phyloP scores from a whole-genome alignment of 140 eudicot species.

The Ambrosia hybrid region DNA sequence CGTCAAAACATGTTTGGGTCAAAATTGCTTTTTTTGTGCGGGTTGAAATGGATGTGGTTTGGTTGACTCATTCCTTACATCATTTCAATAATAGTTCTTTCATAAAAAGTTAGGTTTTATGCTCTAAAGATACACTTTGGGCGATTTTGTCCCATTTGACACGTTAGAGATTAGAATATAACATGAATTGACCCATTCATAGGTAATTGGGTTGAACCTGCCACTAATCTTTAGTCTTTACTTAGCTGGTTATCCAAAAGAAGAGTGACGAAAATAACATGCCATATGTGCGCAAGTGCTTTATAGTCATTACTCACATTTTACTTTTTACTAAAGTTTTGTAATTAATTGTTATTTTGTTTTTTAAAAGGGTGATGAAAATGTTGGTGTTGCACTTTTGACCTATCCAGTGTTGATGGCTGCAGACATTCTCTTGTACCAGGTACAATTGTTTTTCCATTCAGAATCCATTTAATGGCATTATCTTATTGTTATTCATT shows the following conservation, averaged over 20 bases:
- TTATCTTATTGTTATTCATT: not conserved
- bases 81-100: not conserved
- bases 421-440: constrained; percentile 93
- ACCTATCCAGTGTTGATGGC: constrained; percentile 99
- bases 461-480: not conserved
- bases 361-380: constrained; percentile 83
- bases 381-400: constrained; percentile 91
- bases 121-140: no score
- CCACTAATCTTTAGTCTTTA: no score
- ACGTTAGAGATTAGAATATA: no score
- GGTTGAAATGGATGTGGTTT: not conserved
- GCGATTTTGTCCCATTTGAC: no score
- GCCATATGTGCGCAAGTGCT: no score
- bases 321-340: not conserved
- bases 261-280: no score
- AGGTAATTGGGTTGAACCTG: no score
- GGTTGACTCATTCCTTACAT: not conserved
- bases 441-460: constrained; percentile 45
- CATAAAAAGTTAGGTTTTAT: not conserved
- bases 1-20: not conserved
- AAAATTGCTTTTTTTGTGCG: not conserved
- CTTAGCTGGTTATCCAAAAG: no score
- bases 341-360: constrained; percentile 1
- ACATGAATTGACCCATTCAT: no score
- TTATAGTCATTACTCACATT: not conserved